phyloP scores from a whole-genome alignment of 306 rosid genomes.

The Hippophae tibetana region DNA sequence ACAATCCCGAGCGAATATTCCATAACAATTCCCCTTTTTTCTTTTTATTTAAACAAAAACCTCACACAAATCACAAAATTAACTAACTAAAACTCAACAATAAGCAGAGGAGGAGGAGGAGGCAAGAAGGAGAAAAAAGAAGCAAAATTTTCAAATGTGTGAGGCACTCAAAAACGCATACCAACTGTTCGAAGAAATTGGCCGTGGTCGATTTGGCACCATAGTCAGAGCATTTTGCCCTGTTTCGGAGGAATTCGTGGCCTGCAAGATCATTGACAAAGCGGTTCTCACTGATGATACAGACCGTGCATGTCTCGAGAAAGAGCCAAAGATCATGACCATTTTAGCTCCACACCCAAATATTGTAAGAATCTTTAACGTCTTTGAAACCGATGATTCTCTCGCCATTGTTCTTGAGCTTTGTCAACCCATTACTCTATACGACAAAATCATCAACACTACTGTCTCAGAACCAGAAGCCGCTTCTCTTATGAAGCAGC shows the following conservation, averaged over 20 bases:
- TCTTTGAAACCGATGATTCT: constrained; percentile 36
- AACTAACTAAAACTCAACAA: constrained; percentile 4
- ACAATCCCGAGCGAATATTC: constrained; percentile 19
- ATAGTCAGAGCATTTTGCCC: constrained; percentile 48
- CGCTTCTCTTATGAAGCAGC: constrained; percentile 30
- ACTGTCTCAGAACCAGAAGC: constrained; percentile 44
- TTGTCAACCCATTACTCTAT: constrained; percentile 44
- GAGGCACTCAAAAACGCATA: constrained; percentile 35
- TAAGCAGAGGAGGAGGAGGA: neutral
- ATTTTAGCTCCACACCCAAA: constrained; percentile 57
- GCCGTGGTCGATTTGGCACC: constrained; percentile 66
- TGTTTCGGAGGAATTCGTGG: constrained; percentile 24
- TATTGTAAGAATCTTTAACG: constrained; percentile 37
- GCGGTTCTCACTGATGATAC: constrained; percentile 35
- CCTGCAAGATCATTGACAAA: constrained; percentile 61
- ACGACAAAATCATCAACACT: constrained; percentile 43
- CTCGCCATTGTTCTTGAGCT: constrained; percentile 50
- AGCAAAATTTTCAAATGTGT: constrained; percentile 27
- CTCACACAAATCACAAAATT: too few species aligned
- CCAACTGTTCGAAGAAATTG: constrained; percentile 57
- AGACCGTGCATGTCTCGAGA: constrained; percentile 56
- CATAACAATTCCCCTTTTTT: constrained; percentile 5
- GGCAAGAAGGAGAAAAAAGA: neutral
- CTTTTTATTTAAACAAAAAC: neutral
- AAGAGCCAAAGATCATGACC: constrained; percentile 64